phyloP scores from a whole-genome alignment of 2,329 filamentous ascomycete species.

The Stromatinia cepivora region DNA sequence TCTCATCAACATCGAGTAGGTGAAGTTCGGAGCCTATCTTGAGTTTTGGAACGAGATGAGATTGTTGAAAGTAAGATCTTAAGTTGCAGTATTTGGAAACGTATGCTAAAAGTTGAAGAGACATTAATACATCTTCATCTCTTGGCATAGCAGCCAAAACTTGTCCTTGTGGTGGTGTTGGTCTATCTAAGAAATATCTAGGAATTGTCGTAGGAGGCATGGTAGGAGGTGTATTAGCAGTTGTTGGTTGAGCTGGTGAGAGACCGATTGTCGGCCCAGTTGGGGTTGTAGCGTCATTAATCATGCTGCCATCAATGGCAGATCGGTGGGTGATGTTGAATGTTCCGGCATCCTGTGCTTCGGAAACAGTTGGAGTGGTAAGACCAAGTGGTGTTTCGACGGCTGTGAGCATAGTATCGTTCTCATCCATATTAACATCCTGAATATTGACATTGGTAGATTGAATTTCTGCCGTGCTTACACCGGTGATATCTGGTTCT shows the following conservation, averaged over 20 bases:
- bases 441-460: conserved; percentile 80
- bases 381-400: conserved; percentile 71
- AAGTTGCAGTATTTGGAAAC: conserved; percentile 99
- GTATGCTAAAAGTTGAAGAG: conserved; percentile 91
- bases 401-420: conserved; percentile 73
- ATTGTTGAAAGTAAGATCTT: conserved; percentile 90
- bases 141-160: conserved; percentile 90
- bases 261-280: conserved; percentile 69
- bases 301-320: conserved; percentile 80
- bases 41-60: conserved; percentile 87
- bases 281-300: conserved; percentile 67
- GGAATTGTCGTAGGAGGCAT: conserved; percentile 72
- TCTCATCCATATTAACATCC: conserved; percentile 74
- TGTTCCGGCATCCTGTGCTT: conserved; percentile 80
- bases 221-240: conserved; percentile 73
- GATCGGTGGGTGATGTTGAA: conserved; percentile 93
- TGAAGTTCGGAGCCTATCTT: conserved; percentile 86
- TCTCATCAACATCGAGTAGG: conserved; percentile 71
- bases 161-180: conserved; percentile 65
- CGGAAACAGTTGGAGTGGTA: conserved; percentile 75
- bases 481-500: conserved; percentile 69
- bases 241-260: conserved; percentile 61
- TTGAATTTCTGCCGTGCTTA: conserved; percentile 78
- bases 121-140: conserved; percentile 98
- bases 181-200: conserved; percentile 73